Base-by-base conservation (phyloP, 306 rosid genomes). In the Inga leiocalycina region DNA sequence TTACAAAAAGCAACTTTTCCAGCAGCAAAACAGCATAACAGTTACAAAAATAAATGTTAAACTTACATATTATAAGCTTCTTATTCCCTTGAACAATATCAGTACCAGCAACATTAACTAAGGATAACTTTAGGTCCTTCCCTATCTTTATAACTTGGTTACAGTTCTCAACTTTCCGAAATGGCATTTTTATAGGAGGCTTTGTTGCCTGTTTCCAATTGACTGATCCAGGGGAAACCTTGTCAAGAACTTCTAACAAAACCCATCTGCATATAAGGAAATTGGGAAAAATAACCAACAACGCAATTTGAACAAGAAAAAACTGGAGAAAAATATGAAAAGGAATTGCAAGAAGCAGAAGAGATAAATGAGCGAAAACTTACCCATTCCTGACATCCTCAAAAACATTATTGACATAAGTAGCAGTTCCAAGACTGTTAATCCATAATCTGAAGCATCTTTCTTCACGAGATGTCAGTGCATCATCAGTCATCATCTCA, bases 401-500 rank as follows among this genome's bases (percentile, higher is more conserved):
- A 80, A 96, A 96, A 78, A 94, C 84, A 90, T 94, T 96, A 87
- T 96, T 96, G 87, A 96, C 92, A 73, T 91, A 90, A 80, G 99
- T 91, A 78, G 88, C 86, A 86, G 80, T 90, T 88, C 97, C 98
- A 82, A 96, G 98, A 89, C 99, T 94, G 89, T 96, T 96, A 74
- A 96, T 94, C 99, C 99, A 96, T 73, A 96, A 86, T 80, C 98
- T 90, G 87, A 94, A 96, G 88, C 99, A 96, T 87, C 99, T 89
- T 89, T 96, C 99, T 83, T 94, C 99, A 41, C 98, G 90, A 79
- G 99, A 96, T 66, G 97, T 96, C 88, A 92, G 83, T 20, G 86
- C 97, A 91, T 96, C 99, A 79, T 93, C 98, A 10, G 97, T 93
- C 99, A 96, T 93, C 99, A 93, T 92, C 95, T 96, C 99, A 82